Evolutionary conservation across 441 rosid species (phyloP).

Genomic region (Raphanus hybrid): DNA sequence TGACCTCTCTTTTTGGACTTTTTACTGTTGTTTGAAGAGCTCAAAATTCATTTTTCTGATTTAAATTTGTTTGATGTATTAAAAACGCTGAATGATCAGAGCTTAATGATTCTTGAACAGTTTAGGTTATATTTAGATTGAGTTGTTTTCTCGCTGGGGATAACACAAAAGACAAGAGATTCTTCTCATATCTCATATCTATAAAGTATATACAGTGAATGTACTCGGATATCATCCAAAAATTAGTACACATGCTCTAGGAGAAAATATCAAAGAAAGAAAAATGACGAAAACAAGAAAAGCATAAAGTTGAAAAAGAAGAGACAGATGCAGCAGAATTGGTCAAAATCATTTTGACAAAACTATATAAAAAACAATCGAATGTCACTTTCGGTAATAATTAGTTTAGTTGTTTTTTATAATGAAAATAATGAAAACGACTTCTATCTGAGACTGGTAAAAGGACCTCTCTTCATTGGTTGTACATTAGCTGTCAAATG

Average conservation of each 20-base stretch:
- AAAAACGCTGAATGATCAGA: not conserved
- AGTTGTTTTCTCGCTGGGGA: not conserved
- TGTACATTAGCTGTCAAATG: constrained; percentile 42
- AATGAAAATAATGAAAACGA: constrained; percentile 27
- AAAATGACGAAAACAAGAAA: not conserved
- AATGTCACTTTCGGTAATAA: constrained; percentile 24
- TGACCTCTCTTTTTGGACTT: no score
- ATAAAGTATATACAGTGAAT: constrained; percentile 1
- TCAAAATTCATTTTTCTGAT: not conserved
- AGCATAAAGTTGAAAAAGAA: constrained; percentile 31
- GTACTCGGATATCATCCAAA: constrained; percentile 31
- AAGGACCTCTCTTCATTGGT: constrained; percentile 38
- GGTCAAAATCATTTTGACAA: constrained; percentile 39
- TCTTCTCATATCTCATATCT: not conserved
- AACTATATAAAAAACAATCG: constrained; percentile 19
- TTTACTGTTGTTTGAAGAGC: not conserved
- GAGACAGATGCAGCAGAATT: constrained; percentile 37
- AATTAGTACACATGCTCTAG: constrained; percentile 19
- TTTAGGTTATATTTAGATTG: not conserved
- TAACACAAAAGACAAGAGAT: constrained; percentile 4
- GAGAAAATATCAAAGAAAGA: constrained; percentile 11
- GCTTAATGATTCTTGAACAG: not conserved
- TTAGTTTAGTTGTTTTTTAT: no score
- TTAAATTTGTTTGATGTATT: no score
- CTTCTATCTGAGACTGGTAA: constrained; percentile 41